phyloP scores from a whole-genome alignment of 495 filamentous ascomycete species.

The Penicillium subrubescens region DNA sequence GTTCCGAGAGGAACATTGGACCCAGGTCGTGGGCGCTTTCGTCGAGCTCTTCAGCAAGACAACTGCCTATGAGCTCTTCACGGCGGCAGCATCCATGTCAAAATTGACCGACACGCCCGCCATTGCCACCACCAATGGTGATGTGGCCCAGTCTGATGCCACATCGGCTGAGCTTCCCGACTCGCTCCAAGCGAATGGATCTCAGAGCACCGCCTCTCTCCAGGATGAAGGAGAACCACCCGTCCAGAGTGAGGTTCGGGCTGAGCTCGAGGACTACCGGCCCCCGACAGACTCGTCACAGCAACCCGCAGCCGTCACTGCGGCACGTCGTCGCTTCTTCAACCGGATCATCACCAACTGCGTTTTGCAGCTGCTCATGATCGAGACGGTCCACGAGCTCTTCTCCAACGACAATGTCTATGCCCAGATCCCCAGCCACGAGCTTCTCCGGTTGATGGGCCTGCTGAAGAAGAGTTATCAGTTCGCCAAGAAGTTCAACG shows the following conservation, averaged over 20 bases:
- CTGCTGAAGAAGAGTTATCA: constrained; percentile 92
- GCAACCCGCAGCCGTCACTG: constrained; percentile 88
- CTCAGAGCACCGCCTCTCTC: constrained; percentile 40
- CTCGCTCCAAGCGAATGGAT: constrained; percentile 65
- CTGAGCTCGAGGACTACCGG: constrained; percentile 86
- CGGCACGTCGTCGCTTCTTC: constrained; percentile 92
- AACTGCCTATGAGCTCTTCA: constrained; percentile 91
- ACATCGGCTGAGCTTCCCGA: constrained; percentile 42
- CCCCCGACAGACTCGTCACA: constrained; percentile 67
- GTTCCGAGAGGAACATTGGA: constrained; percentile 85
- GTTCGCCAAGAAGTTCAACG: constrained; percentile 96
- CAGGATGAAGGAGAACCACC: constrained; percentile 46
- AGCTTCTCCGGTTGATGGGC: constrained; percentile 89
- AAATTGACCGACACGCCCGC: constrained; percentile 29
- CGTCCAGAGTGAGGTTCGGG: constrained; percentile 31
- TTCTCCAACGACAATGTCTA: constrained; percentile 98
- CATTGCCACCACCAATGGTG: constrained; percentile 30
- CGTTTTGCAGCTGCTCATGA: constrained; percentile 96
- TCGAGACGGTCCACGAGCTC: constrained; percentile 97
- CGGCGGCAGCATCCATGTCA: constrained; percentile 67
- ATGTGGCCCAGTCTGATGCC: constrained; percentile 30
- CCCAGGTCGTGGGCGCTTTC: constrained; percentile 90
- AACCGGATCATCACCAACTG: constrained; percentile 99
- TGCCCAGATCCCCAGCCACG: constrained; percentile 81
- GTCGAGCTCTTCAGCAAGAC: constrained; percentile 94